phyloP scores from a whole-genome alignment of 768 basidiomycete species.

The Holtermannia corniformis region DNA sequence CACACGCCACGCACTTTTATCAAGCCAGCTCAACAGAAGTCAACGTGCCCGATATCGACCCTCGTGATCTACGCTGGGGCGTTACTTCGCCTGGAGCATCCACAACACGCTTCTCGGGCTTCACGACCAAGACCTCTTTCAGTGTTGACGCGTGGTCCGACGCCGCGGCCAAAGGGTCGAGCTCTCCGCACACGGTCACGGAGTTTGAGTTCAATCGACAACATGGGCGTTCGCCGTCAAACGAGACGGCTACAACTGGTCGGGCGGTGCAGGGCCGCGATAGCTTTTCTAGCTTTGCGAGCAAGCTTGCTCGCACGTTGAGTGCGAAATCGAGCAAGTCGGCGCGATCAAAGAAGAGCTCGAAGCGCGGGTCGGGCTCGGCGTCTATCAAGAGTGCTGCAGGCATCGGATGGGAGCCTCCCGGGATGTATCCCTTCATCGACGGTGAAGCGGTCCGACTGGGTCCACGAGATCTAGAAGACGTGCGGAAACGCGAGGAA shows the following conservation, averaged over 20 bases:
- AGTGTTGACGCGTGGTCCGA: background rate
- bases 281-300: background rate
- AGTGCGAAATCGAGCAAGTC: background rate
- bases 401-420: background rate
- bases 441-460: background rate
- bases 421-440: background rate
- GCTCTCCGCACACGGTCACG: background rate
- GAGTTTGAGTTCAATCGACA: too few species aligned
- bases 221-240: background rate
- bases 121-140: background rate
- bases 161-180: background rate
- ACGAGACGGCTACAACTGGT: background rate
- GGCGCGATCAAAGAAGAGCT: background rate
- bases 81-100: background rate
- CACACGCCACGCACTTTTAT: background rate
- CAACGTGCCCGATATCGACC: background rate
- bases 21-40: background rate
- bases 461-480: background rate
- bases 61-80: background rate
- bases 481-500: background rate
- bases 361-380: background rate
- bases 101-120: background rate
- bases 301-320: background rate
- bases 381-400: background rate
- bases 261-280: background rate